A percentile compares a stretch with the other conserved stretches of the same genome.
Conservation (phyloP, 352 stramenopile genomes). For the Plasmopara halstedii region DNA sequence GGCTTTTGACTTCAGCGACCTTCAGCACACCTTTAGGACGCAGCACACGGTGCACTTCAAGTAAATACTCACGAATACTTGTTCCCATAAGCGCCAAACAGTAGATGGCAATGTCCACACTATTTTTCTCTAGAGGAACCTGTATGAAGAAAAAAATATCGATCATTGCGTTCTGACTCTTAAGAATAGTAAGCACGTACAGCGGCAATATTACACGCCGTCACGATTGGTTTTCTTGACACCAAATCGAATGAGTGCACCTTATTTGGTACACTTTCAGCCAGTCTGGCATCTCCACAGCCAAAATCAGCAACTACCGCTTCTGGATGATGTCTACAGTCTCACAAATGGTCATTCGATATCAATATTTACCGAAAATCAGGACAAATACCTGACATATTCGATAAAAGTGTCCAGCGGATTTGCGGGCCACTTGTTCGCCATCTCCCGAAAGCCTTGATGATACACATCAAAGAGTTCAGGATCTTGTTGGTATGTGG, state of each 20-base stretch:
- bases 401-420: slow-evolving; percentile 96
- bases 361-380: neutral
- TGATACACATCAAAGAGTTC: slow-evolving; percentile 98
- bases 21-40: slow-evolving; percentile 90
- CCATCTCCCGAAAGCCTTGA: slow-evolving; percentile 96
- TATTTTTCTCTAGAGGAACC: slow-evolving; percentile 86
- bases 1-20: slow-evolving; percentile 77
- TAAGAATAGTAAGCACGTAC: slow-evolving; percentile 21
- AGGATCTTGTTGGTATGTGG: slow-evolving; percentile 90
- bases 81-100: slow-evolving; percentile 98
- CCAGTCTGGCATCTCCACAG: slow-evolving; percentile 95
- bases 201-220: slow-evolving; percentile 96
- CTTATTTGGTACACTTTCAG: slow-evolving; percentile 80
- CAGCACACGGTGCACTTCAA: slow-evolving; percentile 92
- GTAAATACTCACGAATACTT: slow-evolving; percentile 95
- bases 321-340: slow-evolving; percentile 46
- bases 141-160: slow-evolving; percentile 20
- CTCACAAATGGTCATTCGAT: neutral
- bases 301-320: slow-evolving; percentile 95
- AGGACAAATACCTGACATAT: slow-evolving; percentile 75
- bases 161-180: neutral
- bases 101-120: slow-evolving; percentile 95
- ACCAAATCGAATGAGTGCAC: slow-evolving; percentile 99
- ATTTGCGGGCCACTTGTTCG: slow-evolving; percentile 95
- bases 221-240: slow-evolving; percentile 84